A percentile compares a stretch with the other conserved stretches of the same genome.
Evolutionary conservation across 306 rosid species (phyloP).

Genomic region (Dryas drummondii): DNA sequence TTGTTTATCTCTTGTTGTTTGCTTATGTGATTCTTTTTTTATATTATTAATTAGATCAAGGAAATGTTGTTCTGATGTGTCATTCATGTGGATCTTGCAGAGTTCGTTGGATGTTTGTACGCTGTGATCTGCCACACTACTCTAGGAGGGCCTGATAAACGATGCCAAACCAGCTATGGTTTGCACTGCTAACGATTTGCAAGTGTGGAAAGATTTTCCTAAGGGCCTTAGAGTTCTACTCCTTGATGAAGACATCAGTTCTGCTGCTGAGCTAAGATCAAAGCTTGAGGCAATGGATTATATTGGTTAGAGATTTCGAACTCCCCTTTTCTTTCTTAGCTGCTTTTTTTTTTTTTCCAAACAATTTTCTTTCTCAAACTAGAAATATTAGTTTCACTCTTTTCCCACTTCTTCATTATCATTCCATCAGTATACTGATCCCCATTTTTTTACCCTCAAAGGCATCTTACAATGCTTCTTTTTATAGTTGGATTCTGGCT

Average conservation of each 20-base stretch:
- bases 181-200: slow-evolving; percentile 91
- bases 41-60: slow-evolving; percentile 31
- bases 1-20: slow-evolving; percentile 6
- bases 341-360: background rate
- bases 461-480: slow-evolving; percentile 33
- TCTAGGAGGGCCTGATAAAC: slow-evolving; percentile 51
- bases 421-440: slow-evolving; percentile 34
- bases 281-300: slow-evolving; percentile 91
- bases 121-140: slow-evolving; percentile 31
- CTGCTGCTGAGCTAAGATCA: slow-evolving; percentile 68
- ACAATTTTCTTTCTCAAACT: slow-evolving; percentile 21
- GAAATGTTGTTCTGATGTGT: slow-evolving; percentile 20
- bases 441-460: slow-evolving; percentile 25
- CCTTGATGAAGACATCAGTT: slow-evolving; percentile 68
- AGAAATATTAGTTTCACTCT: slow-evolving; percentile 19
- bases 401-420: slow-evolving; percentile 23
- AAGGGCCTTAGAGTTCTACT: slow-evolving; percentile 93
- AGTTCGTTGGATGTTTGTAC: slow-evolving; percentile 35
- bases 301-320: slow-evolving; percentile 47
- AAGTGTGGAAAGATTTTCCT: slow-evolving; percentile 92
- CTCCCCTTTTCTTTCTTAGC: slow-evolving; percentile 18
- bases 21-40: background rate
- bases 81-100: slow-evolving; percentile 48
- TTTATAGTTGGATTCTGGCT: background rate
- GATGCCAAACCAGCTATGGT: slow-evolving; percentile 99